These are phyloP conservation scores for Porcisia deanei DNA, from an alignment of 208 protist species.

Conservation along the genomic window DNA sequence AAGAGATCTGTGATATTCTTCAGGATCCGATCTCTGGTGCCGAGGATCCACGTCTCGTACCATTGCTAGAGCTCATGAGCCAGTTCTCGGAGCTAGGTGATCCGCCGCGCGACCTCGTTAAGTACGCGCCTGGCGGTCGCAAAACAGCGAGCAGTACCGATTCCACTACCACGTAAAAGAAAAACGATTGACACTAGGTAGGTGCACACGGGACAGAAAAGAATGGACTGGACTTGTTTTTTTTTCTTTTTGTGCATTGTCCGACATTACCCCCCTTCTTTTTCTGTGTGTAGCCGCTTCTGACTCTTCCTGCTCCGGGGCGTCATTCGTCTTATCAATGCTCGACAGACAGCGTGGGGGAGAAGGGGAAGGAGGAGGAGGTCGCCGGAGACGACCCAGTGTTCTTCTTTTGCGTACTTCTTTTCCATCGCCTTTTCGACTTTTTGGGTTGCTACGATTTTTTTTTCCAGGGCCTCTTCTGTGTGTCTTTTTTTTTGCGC, in stretches of 20 bases:
- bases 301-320: neutral
- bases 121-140: constrained; percentile 29
- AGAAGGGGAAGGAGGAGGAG: too few species aligned
- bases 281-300: neutral
- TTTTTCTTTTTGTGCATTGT: too few species aligned
- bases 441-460: neutral
- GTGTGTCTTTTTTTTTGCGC: neutral
- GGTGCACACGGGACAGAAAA: neutral
- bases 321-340: neutral
- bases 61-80: constrained; percentile 65
- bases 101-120: constrained; percentile 42
- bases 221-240: neutral
- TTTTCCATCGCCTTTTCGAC: neutral
- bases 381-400: neutral
- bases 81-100: constrained; percentile 71
- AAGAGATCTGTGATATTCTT: constrained; percentile 67
- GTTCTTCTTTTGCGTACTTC: neutral
- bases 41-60: constrained; percentile 46
- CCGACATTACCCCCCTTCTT: neutral
- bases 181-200: neutral
- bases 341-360: neutral
- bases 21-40: constrained; percentile 38
- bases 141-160: neutral
- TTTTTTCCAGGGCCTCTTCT: too few species aligned
- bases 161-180: neutral